Base-by-base conservation (phyloP, 1,284 basidiomycete genomes). In the Moniliella sp. region DNA sequence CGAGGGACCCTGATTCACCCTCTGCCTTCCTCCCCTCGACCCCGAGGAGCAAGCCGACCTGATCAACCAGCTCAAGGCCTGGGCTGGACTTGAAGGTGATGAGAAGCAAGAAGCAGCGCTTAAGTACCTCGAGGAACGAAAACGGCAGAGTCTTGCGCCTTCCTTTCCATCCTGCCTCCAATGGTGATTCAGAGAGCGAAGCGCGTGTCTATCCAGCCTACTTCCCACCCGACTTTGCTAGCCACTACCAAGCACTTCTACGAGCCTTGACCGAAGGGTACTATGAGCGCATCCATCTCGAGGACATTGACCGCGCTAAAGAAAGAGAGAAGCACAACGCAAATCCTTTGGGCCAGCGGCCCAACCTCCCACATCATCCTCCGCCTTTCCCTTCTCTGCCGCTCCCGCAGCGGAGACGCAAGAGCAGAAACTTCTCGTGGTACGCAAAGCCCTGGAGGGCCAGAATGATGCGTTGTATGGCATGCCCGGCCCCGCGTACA, bases 141-240 rank as follows among this genome's bases (percentile, higher is more conserved):
- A n/a, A n/a, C n/a, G n/a, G n/a, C n/a, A n/a, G n/a, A n/a, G n/a
- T n/a, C 25, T 36, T 43, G 31, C 36, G 34, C 27, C 37, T 43
- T 21, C 28, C 31, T 25, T 26, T 27, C 21, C 8, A 34, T 32
- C 11, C 14, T n/a, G 15, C 13, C 8, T 5, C 18, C 18, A 25
- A 8, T 16, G n/a, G 13, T n/a, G 26, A 33, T 12, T 11, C 36
- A 14, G 18, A 36, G 7, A 28, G n/a, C 16, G 35, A 34, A 5
- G 35, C 37, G 8, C 27, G 37, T 10, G 11, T 37, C 14, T 38
- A 37, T 3, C 15, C 39, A 5, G 37, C 37, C 17, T 47, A 50
- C 37, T 52, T 52, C 32, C 51, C 51, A 3, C 50, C 50, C 3
- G 50, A 55, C 37, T 46, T 52, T 43, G 51, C 51, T 4, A 49